Evolutionary conservation across 148 eudicot species (phyloP), one percentile per base, ranked within the genome.

Genomic region (Dysphania ambrosioides): DNA sequence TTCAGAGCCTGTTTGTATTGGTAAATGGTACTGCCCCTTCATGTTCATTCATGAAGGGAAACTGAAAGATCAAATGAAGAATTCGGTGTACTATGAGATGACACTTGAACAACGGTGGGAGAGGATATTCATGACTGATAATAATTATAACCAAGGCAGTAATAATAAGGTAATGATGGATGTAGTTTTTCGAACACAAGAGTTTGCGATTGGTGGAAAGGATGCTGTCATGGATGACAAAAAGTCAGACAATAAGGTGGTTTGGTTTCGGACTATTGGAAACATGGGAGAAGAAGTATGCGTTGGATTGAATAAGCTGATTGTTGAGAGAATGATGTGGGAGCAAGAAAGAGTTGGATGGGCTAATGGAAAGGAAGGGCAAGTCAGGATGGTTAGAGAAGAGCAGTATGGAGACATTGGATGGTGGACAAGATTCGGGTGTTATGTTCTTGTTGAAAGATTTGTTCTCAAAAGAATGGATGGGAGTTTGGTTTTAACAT

Each of bases 391-490:
- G 36, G 34, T 60, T 24, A 82, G 83, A 34, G 78, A 30, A n/a
- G 84, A 79, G 66, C 83, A 79, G 72, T 76, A 77, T 73, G 80
- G 70, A 57, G 81, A 82, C 30, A 72, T 66, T 30, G 78, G 68
- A 35, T 82, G 76, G 70, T 87, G 90, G 88, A 83, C 70, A 40
- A 85, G 42, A 68, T 85, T 87, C 74, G 88, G 85, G 18, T 87
- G 90, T 75, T 89, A 85, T 83, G 82, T 89, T 36, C 80, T 85
- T 83, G 86, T 87, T 58, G 93, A 87, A 77, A 85, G 87, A 29
- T 87, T 87, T 77, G 78, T 80, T 16, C 55, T 85, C 36, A 85
- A 71, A 56, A 87, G 90, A 78, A 80, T 80, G 86, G 90, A 89
- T 80, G 90, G 85, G 18, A 81, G 80, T 55, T 66, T 89, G 84